phyloP scores from a whole-genome alignment of 164 flowering plant species.

The Vitis riparia region DNA sequence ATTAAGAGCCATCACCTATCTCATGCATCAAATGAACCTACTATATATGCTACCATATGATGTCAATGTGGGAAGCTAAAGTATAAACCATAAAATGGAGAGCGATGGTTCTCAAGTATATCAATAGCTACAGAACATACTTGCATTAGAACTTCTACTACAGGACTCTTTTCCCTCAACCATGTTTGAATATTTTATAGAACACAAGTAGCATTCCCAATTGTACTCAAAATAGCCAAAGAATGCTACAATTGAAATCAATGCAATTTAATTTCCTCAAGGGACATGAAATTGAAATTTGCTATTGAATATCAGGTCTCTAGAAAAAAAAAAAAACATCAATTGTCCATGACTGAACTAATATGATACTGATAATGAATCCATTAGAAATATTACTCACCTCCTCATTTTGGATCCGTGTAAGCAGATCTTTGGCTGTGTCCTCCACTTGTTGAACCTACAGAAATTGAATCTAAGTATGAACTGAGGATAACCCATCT shows the following conservation, averaged over 20 bases:
- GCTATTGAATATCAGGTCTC: too few species aligned
- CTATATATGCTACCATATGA: neutral
- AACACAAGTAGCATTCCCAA: too few species aligned
- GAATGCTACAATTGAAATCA: too few species aligned
- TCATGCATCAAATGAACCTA: neutral
- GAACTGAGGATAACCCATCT: neutral
- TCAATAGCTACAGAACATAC: neutral
- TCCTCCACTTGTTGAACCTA: constrained; percentile 81
- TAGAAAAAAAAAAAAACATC: neutral
- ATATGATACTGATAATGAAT: neutral
- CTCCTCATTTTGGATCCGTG: constrained; percentile 50
- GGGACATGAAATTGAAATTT: too few species aligned
- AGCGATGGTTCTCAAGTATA: neutral
- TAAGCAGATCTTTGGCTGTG: constrained; percentile 59
- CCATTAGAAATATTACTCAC: constrained; percentile 21
- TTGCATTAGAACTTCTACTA: too few species aligned
- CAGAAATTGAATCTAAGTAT: constrained; percentile 8
- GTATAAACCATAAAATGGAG: neutral
- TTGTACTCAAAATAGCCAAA: too few species aligned
- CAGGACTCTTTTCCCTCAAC: too few species aligned
- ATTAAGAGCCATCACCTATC: neutral
- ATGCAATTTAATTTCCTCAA: too few species aligned
- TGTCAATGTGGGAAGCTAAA: neutral
- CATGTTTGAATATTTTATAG: too few species aligned
- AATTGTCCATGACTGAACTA: neutral